These are phyloP conservation scores for Thelephora aurantiotincta DNA, from an alignment of 768 basidiomycete species.

Conservation along the genomic window DNA sequence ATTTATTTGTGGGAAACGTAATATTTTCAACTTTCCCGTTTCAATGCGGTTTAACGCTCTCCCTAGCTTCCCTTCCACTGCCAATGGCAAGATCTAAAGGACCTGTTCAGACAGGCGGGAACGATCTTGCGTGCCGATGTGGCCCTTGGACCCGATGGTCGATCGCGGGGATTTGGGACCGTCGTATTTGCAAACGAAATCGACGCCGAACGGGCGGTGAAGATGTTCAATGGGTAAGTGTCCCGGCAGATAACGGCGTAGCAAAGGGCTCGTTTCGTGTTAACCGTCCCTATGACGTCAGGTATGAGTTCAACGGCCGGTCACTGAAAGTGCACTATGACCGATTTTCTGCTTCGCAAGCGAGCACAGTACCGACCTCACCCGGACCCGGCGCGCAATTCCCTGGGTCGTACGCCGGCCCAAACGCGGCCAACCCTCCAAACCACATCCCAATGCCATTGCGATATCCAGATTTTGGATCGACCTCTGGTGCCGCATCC, in stretches of 20 bases:
- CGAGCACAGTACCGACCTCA: background rate
- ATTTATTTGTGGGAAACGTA: conserved; percentile 84
- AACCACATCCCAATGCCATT: conserved; percentile 21
- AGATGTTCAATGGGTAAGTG: conserved; percentile 82
- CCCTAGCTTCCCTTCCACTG: conserved; percentile 77
- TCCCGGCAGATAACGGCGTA: background rate
- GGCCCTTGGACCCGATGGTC: conserved; percentile 73
- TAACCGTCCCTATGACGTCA: conserved; percentile 17
- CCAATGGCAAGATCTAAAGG: conserved; percentile 98
- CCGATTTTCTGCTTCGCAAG: conserved; percentile 40
- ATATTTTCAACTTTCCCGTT: conserved; percentile 17
- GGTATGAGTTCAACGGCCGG: conserved; percentile 82
- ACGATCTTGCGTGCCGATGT: conserved; percentile 86
- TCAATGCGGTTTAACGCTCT: background rate
- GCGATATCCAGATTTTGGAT: conserved; percentile 20
- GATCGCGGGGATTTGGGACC: conserved; percentile 87
- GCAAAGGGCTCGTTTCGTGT: background rate
- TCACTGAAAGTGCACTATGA: conserved; percentile 85
- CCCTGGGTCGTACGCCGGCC: conserved; percentile 5
- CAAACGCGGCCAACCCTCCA: conserved; percentile 7
- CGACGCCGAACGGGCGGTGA: conserved; percentile 75
- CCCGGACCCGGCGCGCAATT: conserved; percentile 3
- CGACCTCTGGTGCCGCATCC: conserved; percentile 22
- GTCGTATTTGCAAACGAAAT: conserved; percentile 73
- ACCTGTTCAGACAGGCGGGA: conserved; percentile 85